phyloP scores from a whole-genome alignment of 73 alveolate species.

The Tetrahymena borealis region DNA sequence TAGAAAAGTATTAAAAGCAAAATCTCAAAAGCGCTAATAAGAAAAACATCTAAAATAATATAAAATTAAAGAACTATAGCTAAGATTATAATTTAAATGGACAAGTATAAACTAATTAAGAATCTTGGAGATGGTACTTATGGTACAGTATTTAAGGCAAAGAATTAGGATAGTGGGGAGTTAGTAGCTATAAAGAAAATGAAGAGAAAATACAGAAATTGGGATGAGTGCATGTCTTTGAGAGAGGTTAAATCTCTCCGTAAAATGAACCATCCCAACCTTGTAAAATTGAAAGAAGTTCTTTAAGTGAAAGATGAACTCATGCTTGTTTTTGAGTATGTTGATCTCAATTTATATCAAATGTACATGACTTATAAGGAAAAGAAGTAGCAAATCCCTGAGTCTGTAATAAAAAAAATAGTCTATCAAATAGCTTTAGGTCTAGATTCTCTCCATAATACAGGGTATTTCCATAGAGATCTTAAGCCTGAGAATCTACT shows the following conservation, averaged over 20 bases:
- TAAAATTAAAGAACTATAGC: background rate
- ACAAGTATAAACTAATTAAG: constrained; percentile 75
- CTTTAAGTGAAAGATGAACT: constrained; percentile 80
- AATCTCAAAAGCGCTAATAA: background rate
- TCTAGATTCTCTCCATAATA: constrained; percentile 88
- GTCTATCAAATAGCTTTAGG: constrained; percentile 87
- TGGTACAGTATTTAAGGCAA: constrained; percentile 82
- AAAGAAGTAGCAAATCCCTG: constrained; percentile 62
- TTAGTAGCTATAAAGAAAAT: constrained; percentile 92
- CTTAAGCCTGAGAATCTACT: constrained; percentile 76
- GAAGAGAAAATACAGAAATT: constrained; percentile 78
- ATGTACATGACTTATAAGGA: constrained; percentile 58
- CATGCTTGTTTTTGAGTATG: constrained; percentile 86
- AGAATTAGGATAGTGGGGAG: constrained; percentile 73
- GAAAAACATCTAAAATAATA: background rate
- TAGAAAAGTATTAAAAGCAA: background rate
- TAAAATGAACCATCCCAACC: constrained; percentile 86
- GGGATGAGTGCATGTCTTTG: constrained; percentile 98
- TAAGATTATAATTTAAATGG: constrained; percentile 65
- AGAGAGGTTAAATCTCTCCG: constrained; percentile 95
- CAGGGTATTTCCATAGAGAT: constrained; percentile 91
- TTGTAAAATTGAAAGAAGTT: constrained; percentile 88
- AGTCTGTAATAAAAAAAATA: constrained; percentile 71
- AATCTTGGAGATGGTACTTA: constrained; percentile 91
- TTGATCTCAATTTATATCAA: constrained; percentile 75